These are phyloP conservation scores for Clavispora vitiphila DNA, from an alignment of 805 yeast species.

Conservation along the genomic window DNA sequence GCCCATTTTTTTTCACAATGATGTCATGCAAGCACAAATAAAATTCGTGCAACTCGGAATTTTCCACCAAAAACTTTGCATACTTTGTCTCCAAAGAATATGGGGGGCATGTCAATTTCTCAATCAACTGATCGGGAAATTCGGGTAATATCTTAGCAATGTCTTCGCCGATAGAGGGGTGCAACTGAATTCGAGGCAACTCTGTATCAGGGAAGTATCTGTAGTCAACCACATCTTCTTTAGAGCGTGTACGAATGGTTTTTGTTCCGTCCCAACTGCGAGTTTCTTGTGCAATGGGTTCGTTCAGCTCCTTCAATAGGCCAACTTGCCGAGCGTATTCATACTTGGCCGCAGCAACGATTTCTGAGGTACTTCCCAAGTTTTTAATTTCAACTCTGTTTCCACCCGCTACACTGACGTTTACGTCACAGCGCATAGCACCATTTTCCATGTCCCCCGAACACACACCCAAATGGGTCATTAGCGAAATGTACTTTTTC, in stretches of 20 bases:
- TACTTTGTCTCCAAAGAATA: conserved; percentile 63
- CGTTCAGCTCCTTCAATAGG: conserved; percentile 32
- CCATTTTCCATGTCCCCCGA: conserved; percentile 93
- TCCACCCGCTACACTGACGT: conserved; percentile 71
- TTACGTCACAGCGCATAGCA: conserved; percentile 92
- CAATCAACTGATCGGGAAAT: conserved; percentile 57
- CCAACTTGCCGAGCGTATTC: conserved; percentile 70
- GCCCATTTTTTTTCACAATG: conserved; percentile 15
- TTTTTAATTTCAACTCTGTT: conserved; percentile 86
- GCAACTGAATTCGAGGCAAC: conserved; percentile 54
- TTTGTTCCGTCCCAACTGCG: conserved; percentile 85
- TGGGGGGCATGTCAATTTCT: conserved; percentile 41
- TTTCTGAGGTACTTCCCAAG: conserved; percentile 77
- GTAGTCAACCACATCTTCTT: conserved; percentile 82
- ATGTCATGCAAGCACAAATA: conserved; percentile 41
- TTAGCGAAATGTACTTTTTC: conserved; percentile 69
- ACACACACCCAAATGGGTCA: conserved; percentile 67
- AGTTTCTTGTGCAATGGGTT: conserved; percentile 51
- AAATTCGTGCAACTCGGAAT: conserved; percentile 45
- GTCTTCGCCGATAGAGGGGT: conserved; percentile 36
- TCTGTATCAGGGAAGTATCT: conserved; percentile 95
- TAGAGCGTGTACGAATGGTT: conserved; percentile 65
- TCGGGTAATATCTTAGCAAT: conserved; percentile 45
- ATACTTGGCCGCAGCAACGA: conserved; percentile 64
- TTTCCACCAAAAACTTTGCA: conserved; percentile 62